Conservation (phyloP, 2,329 filamentous ascomycete genomes). For the Nigrospora oryzae region DNA sequence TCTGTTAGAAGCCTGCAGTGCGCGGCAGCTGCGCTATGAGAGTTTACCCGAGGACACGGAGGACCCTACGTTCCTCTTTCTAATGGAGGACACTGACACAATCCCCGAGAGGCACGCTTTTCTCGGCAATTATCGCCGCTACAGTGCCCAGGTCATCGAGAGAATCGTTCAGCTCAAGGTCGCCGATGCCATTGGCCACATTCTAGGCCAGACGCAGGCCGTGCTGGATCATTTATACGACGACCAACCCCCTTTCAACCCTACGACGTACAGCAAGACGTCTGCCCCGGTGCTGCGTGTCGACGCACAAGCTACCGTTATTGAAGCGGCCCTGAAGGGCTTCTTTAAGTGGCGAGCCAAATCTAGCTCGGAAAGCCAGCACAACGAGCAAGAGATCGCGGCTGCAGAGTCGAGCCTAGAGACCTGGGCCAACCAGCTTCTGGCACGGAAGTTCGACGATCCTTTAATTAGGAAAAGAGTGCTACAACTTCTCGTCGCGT, state of each 20-base stretch:
- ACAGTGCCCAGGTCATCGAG: slow-evolving; percentile 82
- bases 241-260: slow-evolving; percentile 56
- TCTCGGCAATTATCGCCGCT: slow-evolving; percentile 88
- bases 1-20: slow-evolving; percentile 74
- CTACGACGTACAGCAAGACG: slow-evolving; percentile 57
- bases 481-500: slow-evolving; percentile 73
- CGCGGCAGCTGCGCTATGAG: slow-evolving; percentile 81
- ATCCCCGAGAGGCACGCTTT: slow-evolving; percentile 91
- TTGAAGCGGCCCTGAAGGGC: slow-evolving; percentile 82
- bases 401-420: slow-evolving; percentile 58
- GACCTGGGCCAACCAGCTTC: slow-evolving; percentile 63
- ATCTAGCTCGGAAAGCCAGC: slow-evolving; percentile 8
- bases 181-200: slow-evolving; percentile 78
- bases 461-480: slow-evolving; percentile 76
- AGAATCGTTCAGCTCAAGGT: slow-evolving; percentile 74
- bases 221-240: slow-evolving; percentile 70
- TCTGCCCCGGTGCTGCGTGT: slow-evolving; percentile 68
- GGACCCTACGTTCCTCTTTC: slow-evolving; percentile 70
- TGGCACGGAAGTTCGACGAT: slow-evolving; percentile 68
- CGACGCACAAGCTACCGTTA: slow-evolving; percentile 82
- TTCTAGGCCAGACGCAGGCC: slow-evolving; percentile 70
- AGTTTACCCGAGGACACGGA: slow-evolving; percentile 73
- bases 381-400: slow-evolving; percentile 38
- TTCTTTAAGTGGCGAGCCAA: slow-evolving; percentile 66
- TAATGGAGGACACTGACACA: slow-evolving; percentile 92